phyloP scores from a whole-genome alignment of 2,329 filamentous ascomycete genomes.

The Huntiella omanensis region DNA sequence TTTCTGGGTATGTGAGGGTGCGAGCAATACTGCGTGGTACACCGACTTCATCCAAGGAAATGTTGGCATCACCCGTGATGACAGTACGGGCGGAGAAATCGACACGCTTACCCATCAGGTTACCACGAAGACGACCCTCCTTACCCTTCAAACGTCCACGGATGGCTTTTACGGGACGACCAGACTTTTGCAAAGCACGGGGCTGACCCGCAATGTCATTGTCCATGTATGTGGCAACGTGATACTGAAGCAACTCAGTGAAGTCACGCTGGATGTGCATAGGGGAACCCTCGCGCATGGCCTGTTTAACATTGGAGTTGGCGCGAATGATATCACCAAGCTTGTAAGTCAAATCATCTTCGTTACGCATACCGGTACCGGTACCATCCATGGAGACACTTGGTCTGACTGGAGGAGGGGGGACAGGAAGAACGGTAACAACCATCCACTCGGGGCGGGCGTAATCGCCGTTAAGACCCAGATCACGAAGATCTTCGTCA shows the following conservation, averaged over 20 bases:
- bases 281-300: conserved; percentile 77
- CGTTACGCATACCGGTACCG: conserved; percentile 76
- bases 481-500: conserved; percentile 61
- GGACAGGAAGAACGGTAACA: conserved; percentile 82
- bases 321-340: conserved; percentile 94
- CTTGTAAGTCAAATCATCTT: conserved; percentile 99
- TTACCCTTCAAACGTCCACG: conserved; percentile 97
- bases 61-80: conserved; percentile 94
- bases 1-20: conserved; percentile 89
- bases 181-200: conserved; percentile 89
- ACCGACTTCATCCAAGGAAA: conserved; percentile 92
- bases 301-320: conserved; percentile 84
- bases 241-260: conserved; percentile 81
- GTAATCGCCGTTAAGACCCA: conserved; percentile 88
- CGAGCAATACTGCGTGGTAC: conserved; percentile 85
- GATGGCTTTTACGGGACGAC: conserved; percentile 89
- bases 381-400: conserved; percentile 96
- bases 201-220: conserved; percentile 96
- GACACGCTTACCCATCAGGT: conserved; percentile 98
- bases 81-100: conserved; percentile 99
- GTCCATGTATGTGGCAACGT: conserved; percentile 98
- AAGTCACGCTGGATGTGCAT: conserved; percentile 85
- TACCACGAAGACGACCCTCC: conserved; percentile 91
- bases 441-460: conserved; percentile 98
- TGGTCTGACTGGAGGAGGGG: conserved; percentile 83